phyloP scores from a whole-genome alignment of 441 rosid species.

The Bruguiera hainesii region DNA sequence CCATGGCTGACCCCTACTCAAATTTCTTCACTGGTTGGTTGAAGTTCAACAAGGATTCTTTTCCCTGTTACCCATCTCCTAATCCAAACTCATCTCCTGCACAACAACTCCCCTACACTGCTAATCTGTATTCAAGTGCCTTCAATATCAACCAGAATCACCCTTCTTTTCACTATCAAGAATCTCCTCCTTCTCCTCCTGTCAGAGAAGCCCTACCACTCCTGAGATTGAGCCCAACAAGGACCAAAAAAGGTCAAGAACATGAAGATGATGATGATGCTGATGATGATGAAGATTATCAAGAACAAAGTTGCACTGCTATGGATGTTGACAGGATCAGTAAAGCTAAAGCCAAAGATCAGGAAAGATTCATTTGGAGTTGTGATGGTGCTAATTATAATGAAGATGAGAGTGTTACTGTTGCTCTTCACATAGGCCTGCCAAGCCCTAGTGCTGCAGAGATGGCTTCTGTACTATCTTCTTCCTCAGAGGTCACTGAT shows the following conservation, averaged over 20 bases:
- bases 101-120: slow-evolving; percentile 17
- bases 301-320: slow-evolving; percentile 38
- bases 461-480: slow-evolving; percentile 58
- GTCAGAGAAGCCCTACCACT: slow-evolving; percentile 87
- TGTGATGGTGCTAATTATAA: background rate
- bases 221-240: slow-evolving; percentile 59
- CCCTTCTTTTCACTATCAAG: slow-evolving; percentile 25
- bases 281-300: slow-evolving; percentile 15
- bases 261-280: slow-evolving; percentile 13
- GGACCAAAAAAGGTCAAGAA: slow-evolving; percentile 29
- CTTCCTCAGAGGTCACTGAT: slow-evolving; percentile 49
- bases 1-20: slow-evolving; percentile 81
- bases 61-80: slow-evolving; percentile 26
- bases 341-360: slow-evolving; percentile 24
- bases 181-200: slow-evolving; percentile 81
- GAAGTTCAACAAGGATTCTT: slow-evolving; percentile 36
- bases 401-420: slow-evolving; percentile 45
- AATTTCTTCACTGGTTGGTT: slow-evolving; percentile 64
- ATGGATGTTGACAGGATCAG: slow-evolving; percentile 56
- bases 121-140: slow-evolving; percentile 22
- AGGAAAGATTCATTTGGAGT: slow-evolving; percentile 13
- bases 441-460: slow-evolving; percentile 88
- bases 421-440: slow-evolving; percentile 90
- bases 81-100: slow-evolving; percentile 16
- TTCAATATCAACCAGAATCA: slow-evolving; percentile 19